phyloP scores from a whole-genome alignment of 2,329 filamentous ascomycete genomes.

The Gyromitra esculenta region DNA sequence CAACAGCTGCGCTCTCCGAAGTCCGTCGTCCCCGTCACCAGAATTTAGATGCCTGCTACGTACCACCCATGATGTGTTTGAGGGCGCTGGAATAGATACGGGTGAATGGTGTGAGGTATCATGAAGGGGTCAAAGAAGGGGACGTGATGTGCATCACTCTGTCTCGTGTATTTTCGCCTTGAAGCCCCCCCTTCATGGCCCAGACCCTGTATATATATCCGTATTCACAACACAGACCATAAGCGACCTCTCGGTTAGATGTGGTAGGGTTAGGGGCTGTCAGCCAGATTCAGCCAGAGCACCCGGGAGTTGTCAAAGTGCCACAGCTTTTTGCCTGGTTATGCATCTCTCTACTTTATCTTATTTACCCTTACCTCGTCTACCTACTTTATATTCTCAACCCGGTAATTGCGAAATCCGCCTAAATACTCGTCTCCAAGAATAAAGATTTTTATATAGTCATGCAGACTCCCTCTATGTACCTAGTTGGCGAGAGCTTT shows the following conservation, averaged over 20 bases:
- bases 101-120: background rate
- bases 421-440: slow-evolving; percentile 1
- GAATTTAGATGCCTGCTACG: slow-evolving; percentile 17
- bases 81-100: slow-evolving; percentile 28
- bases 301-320: background rate
- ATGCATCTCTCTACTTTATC: slow-evolving; percentile 8
- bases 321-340: background rate
- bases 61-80: slow-evolving; percentile 22
- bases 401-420: background rate
- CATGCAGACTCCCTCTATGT: background rate
- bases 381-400: background rate
- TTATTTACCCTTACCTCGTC: background rate
- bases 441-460: background rate
- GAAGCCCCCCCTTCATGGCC: background rate
- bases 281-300: background rate
- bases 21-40: slow-evolving; percentile 4
- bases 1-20: background rate
- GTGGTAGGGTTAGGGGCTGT: slow-evolving; percentile 12
- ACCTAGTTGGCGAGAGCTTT: background rate
- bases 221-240: slow-evolving; percentile 8
- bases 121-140: slow-evolving; percentile 15
- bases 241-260: slow-evolving; percentile 4
- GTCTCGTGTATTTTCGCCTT: slow-evolving; percentile 30
- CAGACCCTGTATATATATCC: background rate
- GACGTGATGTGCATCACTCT: slow-evolving; percentile 24